A percentile compares a stretch with the other conserved stretches of the same genome.
These are phyloP conservation scores for Gamarada debralockiae DNA, from an alignment of 495 filamentous ascomycete species.

Conservation along the genomic window DNA sequence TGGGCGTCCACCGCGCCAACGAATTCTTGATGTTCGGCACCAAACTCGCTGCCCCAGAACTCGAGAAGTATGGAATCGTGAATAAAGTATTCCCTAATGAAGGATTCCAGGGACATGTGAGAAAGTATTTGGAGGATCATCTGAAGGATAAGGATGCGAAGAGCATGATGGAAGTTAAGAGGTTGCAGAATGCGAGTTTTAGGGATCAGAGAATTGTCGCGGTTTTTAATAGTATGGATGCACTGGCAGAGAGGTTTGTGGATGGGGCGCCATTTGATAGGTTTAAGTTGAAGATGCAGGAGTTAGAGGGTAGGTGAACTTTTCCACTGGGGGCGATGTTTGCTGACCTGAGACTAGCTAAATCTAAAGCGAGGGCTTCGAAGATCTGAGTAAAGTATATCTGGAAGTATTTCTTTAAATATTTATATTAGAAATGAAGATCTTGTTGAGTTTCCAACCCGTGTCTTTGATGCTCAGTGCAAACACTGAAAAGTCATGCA, in stretches of 20 bases:
- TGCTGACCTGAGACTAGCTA: conserved; percentile 7
- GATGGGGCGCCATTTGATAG: conserved; percentile 20
- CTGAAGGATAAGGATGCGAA: conserved; percentile 24
- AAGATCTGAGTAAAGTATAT: conserved; percentile 4
- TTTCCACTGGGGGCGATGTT: not conserved
- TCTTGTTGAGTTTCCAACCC: no score
- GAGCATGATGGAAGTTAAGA: conserved; percentile 28
- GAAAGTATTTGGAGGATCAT: conserved; percentile 18
- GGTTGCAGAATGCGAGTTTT: conserved; percentile 23
- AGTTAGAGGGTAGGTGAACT: conserved; percentile 17
- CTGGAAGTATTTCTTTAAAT: no score
- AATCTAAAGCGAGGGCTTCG: conserved; percentile 13
- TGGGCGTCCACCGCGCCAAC: conserved; percentile 24
- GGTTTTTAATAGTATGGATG: conserved; percentile 18
- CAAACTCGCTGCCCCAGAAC: conserved; percentile 20
- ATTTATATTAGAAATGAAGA: no score
- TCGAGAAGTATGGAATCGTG: conserved; percentile 23
- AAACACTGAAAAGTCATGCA: no score
- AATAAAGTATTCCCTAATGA: conserved; percentile 19
- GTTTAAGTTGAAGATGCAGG: conserved; percentile 19
- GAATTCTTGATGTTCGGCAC: conserved; percentile 27
- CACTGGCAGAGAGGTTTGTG: conserved; percentile 23
- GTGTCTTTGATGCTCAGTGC: no score
- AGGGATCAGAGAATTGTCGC: conserved; percentile 20
- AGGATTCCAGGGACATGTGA: conserved; percentile 17